A percentile compares a stretch with the other conserved stretches of the same genome.
phyloP scores from a whole-genome alignment of 352 stramenopile genomes.

The Phytophthora palmivora region DNA sequence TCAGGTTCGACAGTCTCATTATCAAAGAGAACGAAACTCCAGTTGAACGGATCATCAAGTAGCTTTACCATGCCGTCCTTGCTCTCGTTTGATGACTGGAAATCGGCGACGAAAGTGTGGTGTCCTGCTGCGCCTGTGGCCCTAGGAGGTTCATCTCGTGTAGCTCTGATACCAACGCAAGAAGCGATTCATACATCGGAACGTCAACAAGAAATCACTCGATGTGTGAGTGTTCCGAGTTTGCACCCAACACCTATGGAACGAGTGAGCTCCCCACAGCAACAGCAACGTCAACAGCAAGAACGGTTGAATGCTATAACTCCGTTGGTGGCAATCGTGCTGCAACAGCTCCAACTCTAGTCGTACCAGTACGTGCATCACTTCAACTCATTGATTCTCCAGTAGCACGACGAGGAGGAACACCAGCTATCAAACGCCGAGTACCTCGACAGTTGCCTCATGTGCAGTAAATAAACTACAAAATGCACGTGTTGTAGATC shows the following conservation, averaged over 20 bases:
- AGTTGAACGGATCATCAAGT: background rate
- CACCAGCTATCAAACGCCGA: constrained; percentile 31
- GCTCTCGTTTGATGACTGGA: constrained; percentile 73
- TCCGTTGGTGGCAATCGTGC: constrained; percentile 1
- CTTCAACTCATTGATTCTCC: constrained; percentile 4
- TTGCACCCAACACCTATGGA: constrained; percentile 70
- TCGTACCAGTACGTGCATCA: background rate
- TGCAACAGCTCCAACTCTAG: constrained; percentile 17
- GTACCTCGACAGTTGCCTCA: constrained; percentile 31
- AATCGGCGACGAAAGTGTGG: constrained; percentile 61
- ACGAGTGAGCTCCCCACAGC: constrained; percentile 36
- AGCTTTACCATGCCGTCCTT: constrained; percentile 21
- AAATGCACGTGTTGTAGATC: background rate
- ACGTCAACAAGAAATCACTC: constrained; percentile 47
- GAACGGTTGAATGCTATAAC: constrained; percentile 4
- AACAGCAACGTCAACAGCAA: constrained; percentile 19
- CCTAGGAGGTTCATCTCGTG: constrained; percentile 16
- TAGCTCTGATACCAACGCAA: constrained; percentile 43
- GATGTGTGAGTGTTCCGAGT: constrained; percentile 64
- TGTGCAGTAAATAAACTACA: constrained; percentile 21
- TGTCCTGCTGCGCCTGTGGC: constrained; percentile 28
- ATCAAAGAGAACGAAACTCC: constrained; percentile 13
- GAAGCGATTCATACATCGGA: constrained; percentile 29
- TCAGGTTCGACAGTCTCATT: background rate
- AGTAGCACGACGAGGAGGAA: constrained; percentile 15